Percentiles rank a stretch among this genome's conserved stretches.
phyloP scores from a whole-genome alignment of 257 asterid species.

The Solanum chiquidenum region DNA sequence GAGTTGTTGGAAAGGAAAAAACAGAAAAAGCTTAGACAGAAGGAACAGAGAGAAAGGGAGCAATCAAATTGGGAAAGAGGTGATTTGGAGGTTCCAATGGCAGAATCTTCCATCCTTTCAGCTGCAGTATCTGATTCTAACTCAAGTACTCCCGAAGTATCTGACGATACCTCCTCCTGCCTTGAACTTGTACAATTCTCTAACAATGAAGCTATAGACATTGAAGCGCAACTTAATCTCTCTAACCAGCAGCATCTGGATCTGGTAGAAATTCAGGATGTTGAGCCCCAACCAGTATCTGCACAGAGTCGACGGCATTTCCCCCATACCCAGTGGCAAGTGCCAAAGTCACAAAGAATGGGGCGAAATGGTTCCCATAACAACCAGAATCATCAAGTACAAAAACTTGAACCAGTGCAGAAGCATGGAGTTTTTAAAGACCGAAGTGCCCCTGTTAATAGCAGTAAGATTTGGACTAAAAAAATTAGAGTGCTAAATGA shows the following conservation, averaged over 20 bases:
- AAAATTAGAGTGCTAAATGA: constrained; percentile 39
- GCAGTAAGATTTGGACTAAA: constrained; percentile 68
- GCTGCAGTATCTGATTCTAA: constrained; percentile 23
- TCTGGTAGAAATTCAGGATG: constrained; percentile 25
- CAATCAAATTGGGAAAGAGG: constrained; percentile 21
- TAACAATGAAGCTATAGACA: constrained; percentile 27
- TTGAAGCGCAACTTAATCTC: constrained; percentile 27
- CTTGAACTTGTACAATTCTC: constrained; percentile 27
- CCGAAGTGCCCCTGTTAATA: constrained; percentile 18
- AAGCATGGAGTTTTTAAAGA: constrained; percentile 44
- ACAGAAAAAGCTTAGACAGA: constrained; percentile 73
- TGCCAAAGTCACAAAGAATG: constrained; percentile 39
- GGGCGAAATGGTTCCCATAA: constrained; percentile 36
- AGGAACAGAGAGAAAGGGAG: constrained; percentile 65
- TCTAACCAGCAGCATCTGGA: constrained; percentile 24
- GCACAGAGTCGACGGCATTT: constrained; percentile 20
- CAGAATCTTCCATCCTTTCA: constrained; percentile 35
- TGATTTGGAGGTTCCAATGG: constrained; percentile 26
- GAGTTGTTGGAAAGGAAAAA: constrained; percentile 60
- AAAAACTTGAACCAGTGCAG: constrained; percentile 37
- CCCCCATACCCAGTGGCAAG: constrained; percentile 36
- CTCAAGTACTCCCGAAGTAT: constrained; percentile 24
- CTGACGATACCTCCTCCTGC: constrained; percentile 16
- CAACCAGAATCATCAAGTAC: constrained; percentile 32
- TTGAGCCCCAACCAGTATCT: constrained; percentile 22